Base-by-base conservation (phyloP, 1,284 basidiomycete genomes). In the Apiotrichum porosum region DNA sequence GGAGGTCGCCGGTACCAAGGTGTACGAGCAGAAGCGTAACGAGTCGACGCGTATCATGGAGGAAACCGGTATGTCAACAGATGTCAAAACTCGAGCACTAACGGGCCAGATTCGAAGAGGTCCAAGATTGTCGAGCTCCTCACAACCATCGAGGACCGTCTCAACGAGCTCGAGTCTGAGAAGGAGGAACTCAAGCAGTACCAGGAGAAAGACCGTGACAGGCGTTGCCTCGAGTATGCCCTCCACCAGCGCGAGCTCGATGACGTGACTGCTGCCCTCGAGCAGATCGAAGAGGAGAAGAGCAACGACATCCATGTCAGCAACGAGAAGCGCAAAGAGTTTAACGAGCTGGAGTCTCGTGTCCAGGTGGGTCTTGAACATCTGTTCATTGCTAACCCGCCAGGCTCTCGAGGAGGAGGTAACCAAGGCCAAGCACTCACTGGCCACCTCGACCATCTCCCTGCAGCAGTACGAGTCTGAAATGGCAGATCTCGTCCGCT, bases 101-200 rank as follows among this genome's bases (percentile, higher is more conserved):
- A n/a, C n/a, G n/a, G n/a, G n/a, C n/a, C n/a, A n/a, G 90, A 93
- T 52, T 80, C 86, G 3, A 97, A 97, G 68, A 83, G 91, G 14
- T 77, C 80, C 26, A 97, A 97, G 75, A 97, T 98, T 56, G 83
- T 81, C 62, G 92, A 97, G 59, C 77, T 97, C 9, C 78, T 98
- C 24, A 81, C 84, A 2, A 92, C 89, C 67, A 97, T 98, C 62
- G 89, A 97, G 58, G 84, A 86, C 10, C 83, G 94, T 3, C 76
- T 98, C 42, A 76, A 78, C 6, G 95, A 98, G 73, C 83, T 98
- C 5, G 93, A 97, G 65, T 88, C 92, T 61, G 95, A 99, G 73
- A 97, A 97, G 72, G 88, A 94, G 57, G 95, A 99, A 71, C 75
- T 99, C 44, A 92, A 92, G 65, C 90, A 97, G 69, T 99, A 90